These are phyloP conservation scores for Boletus sp. DNA, from an alignment of 768 basidiomycete species.

Conservation along the genomic window DNA sequence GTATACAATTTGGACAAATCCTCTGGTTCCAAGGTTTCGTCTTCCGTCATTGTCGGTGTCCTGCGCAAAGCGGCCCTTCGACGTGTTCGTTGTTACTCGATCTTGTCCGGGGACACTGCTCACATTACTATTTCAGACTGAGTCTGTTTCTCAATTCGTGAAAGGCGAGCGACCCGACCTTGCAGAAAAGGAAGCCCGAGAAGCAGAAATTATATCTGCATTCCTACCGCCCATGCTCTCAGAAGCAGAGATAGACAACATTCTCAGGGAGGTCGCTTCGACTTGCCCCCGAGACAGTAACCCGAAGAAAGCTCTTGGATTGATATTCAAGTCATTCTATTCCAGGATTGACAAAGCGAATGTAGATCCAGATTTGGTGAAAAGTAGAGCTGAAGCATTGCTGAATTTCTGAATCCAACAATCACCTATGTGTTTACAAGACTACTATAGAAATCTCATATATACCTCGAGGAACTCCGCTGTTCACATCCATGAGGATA, in stretches of 20 bases:
- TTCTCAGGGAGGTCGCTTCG: slow-evolving; percentile 43
- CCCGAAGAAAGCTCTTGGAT: slow-evolving; percentile 36
- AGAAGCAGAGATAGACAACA: slow-evolving; percentile 50
- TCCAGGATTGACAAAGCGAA: slow-evolving; percentile 52
- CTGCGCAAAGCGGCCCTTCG: slow-evolving; percentile 55
- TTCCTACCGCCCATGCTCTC: slow-evolving; percentile 61
- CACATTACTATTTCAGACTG: slow-evolving; percentile 40
- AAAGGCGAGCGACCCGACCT: slow-evolving; percentile 62
- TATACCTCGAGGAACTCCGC: neutral
- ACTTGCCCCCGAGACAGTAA: slow-evolving; percentile 15
- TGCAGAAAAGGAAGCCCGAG: slow-evolving; percentile 56
- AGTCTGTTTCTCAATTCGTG: slow-evolving; percentile 54
- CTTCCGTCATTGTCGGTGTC: slow-evolving; percentile 48
- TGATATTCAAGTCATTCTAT: slow-evolving; percentile 64
- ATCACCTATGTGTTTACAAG: neutral
- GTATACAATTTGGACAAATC: slow-evolving; percentile 65
- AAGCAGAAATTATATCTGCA: slow-evolving; percentile 51
- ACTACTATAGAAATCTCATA: neutral
- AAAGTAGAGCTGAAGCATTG: slow-evolving; percentile 44
- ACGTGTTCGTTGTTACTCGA: slow-evolving; percentile 45
- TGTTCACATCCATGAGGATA: neutral
- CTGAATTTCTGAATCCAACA: slow-evolving; percentile 19
- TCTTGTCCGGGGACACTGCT: slow-evolving; percentile 2
- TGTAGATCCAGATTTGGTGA: slow-evolving; percentile 58
- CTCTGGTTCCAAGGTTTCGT: slow-evolving; percentile 40